Evolutionary conservation across 1,284 basidiomycete species (phyloP).

Genomic region (Puccinia coronata): DNA sequence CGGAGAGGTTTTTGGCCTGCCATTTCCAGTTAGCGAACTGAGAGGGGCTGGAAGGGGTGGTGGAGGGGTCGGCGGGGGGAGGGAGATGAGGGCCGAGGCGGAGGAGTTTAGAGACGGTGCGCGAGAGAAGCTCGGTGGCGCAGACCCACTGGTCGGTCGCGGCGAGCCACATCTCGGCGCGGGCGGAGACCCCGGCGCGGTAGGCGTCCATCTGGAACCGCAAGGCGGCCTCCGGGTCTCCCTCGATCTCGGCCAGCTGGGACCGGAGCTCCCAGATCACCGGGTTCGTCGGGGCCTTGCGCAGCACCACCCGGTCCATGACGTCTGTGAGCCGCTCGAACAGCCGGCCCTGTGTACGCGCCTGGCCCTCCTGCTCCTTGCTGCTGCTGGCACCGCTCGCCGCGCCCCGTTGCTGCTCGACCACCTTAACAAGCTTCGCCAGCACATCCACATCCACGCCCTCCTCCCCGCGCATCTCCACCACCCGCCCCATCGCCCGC

Average conservation of each 20-base stretch:
- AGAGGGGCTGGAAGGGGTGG: background rate
- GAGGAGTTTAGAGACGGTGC: background rate
- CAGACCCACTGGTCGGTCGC: background rate
- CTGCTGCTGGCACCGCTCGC: too few relatives aligned
- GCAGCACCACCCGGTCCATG: slow-evolving; percentile 70
- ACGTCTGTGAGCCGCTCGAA: slow-evolving; percentile 68
- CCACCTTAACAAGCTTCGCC: slow-evolving; percentile 78
- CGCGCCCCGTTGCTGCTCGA: slow-evolving; percentile 64
- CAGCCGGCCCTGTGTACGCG: slow-evolving; percentile 54
- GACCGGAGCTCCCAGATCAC: slow-evolving; percentile 68
- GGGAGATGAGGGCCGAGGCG: background rate
- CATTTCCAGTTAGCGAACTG: slow-evolving; percentile 11
- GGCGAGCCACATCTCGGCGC: slow-evolving; percentile 60
- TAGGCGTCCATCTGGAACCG: slow-evolving; percentile 82
- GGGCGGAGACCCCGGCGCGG: slow-evolving; percentile 70
- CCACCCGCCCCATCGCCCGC: slow-evolving; percentile 76
- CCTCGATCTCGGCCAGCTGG: slow-evolving; percentile 76
- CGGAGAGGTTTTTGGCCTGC: slow-evolving; percentile 2
- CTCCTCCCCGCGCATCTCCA: slow-evolving; percentile 73
- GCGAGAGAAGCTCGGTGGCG: background rate
- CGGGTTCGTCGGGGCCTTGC: slow-evolving; percentile 65
- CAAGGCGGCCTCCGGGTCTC: slow-evolving; percentile 63
- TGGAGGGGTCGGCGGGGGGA: background rate
- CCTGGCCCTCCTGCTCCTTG: too few relatives aligned
- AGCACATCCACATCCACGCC: slow-evolving; percentile 83